A percentile compares a stretch with the other conserved stretches of the same genome.
Conservation (phyloP, 768 basidiomycete genomes). For the Vararia minispora region DNA sequence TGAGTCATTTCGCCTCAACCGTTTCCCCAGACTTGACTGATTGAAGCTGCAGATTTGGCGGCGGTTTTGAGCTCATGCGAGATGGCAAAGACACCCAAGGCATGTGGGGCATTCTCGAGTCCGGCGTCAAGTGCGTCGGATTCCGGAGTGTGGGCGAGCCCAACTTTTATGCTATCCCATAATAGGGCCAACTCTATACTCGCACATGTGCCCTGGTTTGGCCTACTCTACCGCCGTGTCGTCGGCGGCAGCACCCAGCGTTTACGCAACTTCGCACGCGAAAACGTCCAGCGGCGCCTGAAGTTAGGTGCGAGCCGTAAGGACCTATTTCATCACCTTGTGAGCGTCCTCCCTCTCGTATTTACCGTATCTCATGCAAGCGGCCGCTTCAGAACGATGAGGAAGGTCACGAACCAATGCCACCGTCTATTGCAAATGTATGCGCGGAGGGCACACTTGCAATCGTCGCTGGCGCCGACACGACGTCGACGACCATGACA, state of each 20-base stretch:
- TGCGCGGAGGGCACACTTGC: not conserved
- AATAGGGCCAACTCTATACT: not conserved
- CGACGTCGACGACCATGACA: not conserved
- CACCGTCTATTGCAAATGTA: not conserved
- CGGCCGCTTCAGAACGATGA: conserved; percentile 3
- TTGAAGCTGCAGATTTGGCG: conserved; percentile 16
- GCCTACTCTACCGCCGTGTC: not conserved
- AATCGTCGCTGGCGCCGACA: not conserved
- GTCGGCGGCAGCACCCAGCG: not conserved
- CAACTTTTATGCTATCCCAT: not conserved
- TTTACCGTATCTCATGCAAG: not conserved
- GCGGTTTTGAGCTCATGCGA: conserved; percentile 18
- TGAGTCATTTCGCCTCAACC: conserved; percentile 15
- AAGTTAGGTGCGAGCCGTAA: conserved; percentile 10
- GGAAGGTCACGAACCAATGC: conserved; percentile 4
- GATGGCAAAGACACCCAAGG: conserved; percentile 10
- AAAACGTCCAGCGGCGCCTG: conserved; percentile 1
- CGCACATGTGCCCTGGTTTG: conserved; percentile 1
- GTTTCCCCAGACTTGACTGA: not conserved
- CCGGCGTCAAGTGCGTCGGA: not conserved
- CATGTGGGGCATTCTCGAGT: not conserved
- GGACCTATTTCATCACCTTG: conserved; percentile 30
- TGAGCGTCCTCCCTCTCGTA: conserved; percentile 13
- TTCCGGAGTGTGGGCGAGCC: no score
- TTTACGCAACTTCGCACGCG: not conserved